Conservation (phyloP, 1,139 yeast species). For the Sporopachydermia cereana region DNA sequence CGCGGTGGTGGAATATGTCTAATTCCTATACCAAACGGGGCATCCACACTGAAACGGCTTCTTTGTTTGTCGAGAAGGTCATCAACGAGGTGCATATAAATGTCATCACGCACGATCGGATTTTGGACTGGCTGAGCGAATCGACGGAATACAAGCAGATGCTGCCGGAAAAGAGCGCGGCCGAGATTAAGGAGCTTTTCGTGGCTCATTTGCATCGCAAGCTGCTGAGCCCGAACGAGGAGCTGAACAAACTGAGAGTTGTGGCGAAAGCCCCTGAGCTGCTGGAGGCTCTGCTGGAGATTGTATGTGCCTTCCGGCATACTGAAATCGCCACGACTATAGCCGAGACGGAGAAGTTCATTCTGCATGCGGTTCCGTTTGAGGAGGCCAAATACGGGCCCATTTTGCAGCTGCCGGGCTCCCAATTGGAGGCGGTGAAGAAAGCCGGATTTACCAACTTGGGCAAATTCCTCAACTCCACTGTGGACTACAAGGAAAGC, state of each 20-base stretch:
- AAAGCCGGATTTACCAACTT: slow-evolving; percentile 39
- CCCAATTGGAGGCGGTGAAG: slow-evolving; percentile 35
- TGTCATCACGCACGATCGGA: slow-evolving; percentile 41
- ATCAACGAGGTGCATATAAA: slow-evolving; percentile 33
- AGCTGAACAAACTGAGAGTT: slow-evolving; percentile 39
- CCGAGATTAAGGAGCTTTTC: slow-evolving; percentile 40
- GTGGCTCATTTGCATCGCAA: slow-evolving; percentile 46
- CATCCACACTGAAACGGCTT: slow-evolving; percentile 73
- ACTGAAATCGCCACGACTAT: slow-evolving; percentile 52
- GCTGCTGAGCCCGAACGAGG: slow-evolving; percentile 24
- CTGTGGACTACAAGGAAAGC: slow-evolving; percentile 41
- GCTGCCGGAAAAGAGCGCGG: slow-evolving; percentile 33
- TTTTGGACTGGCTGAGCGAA: slow-evolving; percentile 50
- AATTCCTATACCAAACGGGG: slow-evolving; percentile 77
- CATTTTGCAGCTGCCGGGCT: slow-evolving; percentile 72
- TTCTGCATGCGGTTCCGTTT: slow-evolving; percentile 67
- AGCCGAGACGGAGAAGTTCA: slow-evolving; percentile 55
- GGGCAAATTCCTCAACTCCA: slow-evolving; percentile 54
- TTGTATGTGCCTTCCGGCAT: slow-evolving; percentile 70
- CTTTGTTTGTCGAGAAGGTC: slow-evolving; percentile 48
- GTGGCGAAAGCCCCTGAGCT: slow-evolving; percentile 56
- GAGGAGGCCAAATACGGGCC: slow-evolving; percentile 42
- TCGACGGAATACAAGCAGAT: slow-evolving; percentile 49
- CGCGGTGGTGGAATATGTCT: slow-evolving; percentile 79
- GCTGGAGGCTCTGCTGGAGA: slow-evolving; percentile 64